Evolutionary conservation across 1,284 basidiomycete species (phyloP), one percentile per base, ranked within the genome.

Genomic region (Marasmius tenuissimus): DNA sequence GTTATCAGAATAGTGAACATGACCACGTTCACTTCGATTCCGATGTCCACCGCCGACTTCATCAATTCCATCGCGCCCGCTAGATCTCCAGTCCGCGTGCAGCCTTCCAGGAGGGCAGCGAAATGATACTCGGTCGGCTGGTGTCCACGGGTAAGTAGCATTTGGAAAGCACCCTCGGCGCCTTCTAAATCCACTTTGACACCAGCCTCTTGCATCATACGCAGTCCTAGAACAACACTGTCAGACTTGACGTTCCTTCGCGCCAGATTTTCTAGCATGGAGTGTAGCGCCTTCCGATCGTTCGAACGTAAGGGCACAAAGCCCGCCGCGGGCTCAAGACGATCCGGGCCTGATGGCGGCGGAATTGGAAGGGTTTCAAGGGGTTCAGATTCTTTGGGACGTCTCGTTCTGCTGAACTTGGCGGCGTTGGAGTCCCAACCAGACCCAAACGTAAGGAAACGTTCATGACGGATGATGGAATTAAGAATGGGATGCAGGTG

Each of bases 1-100:
- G 78, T 76, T 63, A 93, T 86, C 65, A 93, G 78, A 64, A 88
- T 86, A 20, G 91, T 93, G 76, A 85, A 89, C 81, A 90, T 84
- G 56, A 86, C 81, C 18, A 84, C 80, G 66, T 85, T 85, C 16
- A 85, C 82, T 42, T 74, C 72, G 56, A 87, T 71, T 16, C 85
- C 85, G 4, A 79, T 75, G 48, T 74, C 70, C 49, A 71, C 68
- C 35, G 87, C 85, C 16, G 81, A 71, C 59, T 71, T 73, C 76
- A 93, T 79, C 53, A 86, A 73, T 53, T 78, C 76, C 62, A 78
- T 71, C 22, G 88, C 88, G 18, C 75, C 76, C 9, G 72, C 67
- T 63, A 88, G 74, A 69, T 91, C 78, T 20, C 87, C 88, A 1
- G 72, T 72, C 3, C 73, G 76, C 14, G 78, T 73, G 64, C 86